Base-by-base conservation (phyloP, 1,284 basidiomycete genomes). In the Apiotrichum domesticum region DNA sequence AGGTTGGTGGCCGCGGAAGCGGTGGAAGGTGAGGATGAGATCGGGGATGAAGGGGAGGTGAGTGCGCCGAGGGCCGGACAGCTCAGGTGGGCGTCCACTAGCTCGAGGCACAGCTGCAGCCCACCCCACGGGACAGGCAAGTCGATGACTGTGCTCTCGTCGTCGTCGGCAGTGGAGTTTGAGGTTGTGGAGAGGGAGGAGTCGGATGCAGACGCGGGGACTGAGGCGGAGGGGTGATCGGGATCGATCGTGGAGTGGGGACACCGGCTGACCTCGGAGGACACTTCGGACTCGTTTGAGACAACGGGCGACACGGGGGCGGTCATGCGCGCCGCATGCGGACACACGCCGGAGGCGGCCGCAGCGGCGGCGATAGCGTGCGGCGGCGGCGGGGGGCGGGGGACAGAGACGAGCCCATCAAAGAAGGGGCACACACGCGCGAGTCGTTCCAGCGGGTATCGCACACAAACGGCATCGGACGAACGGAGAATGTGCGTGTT, bases 341-440 rank as follows among this genome's bases (percentile, higher is more conserved):
- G 37, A 13, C 37, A 39, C 37, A 39, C 37, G 37, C 21, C 21
- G 21, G 21, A 21, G 21, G 37, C 37, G 8, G 37, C 37, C 37
- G 37, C 37, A 39, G 7, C 37, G 13, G 13, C 37, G 8, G 13
- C 37, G 8, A 9, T 39, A 13, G 37, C 37, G 37, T 44, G 15
- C 15, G 43, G 15, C n/a, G 43, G 15, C 9, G 43, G 43, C 46
- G 35, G 46, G 2, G 46, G 46, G 14, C 21, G 37, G 13, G 37
- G 37, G 37, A 49, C 37, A 10, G 29, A 39, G 35, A 49, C 13
- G 7, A 49, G 35, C 3, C 47, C 47, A 3, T 49, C 47, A 15
- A 49, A 49, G 35, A 49, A 49, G n/a, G 47, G 47, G 47, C 47
- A 49, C 35, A 49, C 47, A 35, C 40, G 35, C 3, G 47, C 47